These are phyloP conservation scores for Teratosphaeria zuluensis DNA, from an alignment of 2,329 filamentous ascomycete species.

Conservation along the genomic window DNA sequence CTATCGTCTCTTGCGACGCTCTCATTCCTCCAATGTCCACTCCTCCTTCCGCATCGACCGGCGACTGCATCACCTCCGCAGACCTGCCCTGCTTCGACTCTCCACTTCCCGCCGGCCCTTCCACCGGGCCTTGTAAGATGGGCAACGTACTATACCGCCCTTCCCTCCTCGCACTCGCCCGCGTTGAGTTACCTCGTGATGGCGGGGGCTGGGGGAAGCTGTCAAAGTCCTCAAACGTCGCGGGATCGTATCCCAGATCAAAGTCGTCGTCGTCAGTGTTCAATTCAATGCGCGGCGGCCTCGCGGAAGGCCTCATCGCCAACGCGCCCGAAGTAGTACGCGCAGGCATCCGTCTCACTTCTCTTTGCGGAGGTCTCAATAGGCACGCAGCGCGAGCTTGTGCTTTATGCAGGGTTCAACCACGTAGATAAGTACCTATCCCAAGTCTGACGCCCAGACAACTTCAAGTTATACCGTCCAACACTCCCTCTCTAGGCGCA, in stretches of 20 bases:
- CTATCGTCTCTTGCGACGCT: not conserved
- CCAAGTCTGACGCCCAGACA: no score
- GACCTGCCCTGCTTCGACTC: not conserved
- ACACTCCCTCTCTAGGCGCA: no score
- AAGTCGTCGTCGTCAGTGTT: constrained; percentile 1
- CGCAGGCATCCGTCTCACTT: no score
- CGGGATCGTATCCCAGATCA: constrained; percentile 4
- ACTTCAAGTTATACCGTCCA: no score
- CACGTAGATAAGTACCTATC: no score
- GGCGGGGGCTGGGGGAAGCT: not conserved
- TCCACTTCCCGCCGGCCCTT: not conserved
- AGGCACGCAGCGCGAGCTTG: no score
- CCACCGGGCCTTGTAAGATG: constrained; percentile 1
- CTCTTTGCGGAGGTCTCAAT: no score
- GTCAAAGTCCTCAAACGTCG: constrained; percentile 2
- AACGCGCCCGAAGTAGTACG: no score
- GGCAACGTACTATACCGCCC: not conserved
- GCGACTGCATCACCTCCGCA: constrained; percentile 1
- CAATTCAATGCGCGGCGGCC: not conserved
- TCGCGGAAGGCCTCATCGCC: no score
- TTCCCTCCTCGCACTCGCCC: not conserved
- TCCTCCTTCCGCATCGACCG: not conserved
- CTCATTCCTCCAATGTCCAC: not conserved
- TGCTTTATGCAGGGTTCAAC: no score
- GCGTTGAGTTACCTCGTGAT: not conserved